Base-by-base conservation (phyloP, 2,329 filamentous ascomycete genomes). In the Aspergillus fumigatus region DNA sequence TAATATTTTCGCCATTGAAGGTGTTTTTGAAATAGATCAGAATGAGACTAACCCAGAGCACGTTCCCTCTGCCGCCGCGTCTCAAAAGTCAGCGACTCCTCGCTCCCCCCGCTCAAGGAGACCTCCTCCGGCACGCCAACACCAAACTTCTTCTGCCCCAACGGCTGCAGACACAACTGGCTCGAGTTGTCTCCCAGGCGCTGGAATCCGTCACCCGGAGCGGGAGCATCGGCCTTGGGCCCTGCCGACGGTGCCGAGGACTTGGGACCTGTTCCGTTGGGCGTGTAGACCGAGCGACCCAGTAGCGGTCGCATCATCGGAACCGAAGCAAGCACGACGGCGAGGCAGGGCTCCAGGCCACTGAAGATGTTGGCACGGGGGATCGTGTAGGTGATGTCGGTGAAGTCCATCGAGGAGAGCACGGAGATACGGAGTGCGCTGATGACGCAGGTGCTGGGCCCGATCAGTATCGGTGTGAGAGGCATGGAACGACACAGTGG, bases 251-350 rank as follows among this genome's bases (percentile, higher is more conserved):
- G 54, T 2, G 45, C 3, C 1, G 53, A 59, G 4, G 50, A 41
- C 21, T 53, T 55, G 9, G 54, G 27, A 2, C 64, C 62, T 4
- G 63, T 68, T 5, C 55, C 55, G 1, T 62, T 59, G 1, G 63
- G 53, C 1, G 58, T 57, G 41, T 66, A 65, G 7, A 0, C 25
- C 48, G 60, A 27, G 58, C 66, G 26, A 59, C 54, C 70, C 3
- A 79, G 63, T 7, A 79, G 65, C 5, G 76, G 75, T 1, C 75
- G 71, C 32, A 78, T 65, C 17, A 76, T 67, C 0, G 76, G 75
- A 21, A 78, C 65, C 53, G 73, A 78, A n/a, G 73, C 70, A 11
- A 75, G 61, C 7, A 70, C 70, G 10, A 79, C 68, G 38, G 69
- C 75, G 27, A 78, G 64, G 49, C 64, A 72, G 19, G 74, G 75